These are phyloP conservation scores for Cladophialophora psammophila DNA, from an alignment of 2,329 filamentous ascomycete species.

Conservation along the genomic window DNA sequence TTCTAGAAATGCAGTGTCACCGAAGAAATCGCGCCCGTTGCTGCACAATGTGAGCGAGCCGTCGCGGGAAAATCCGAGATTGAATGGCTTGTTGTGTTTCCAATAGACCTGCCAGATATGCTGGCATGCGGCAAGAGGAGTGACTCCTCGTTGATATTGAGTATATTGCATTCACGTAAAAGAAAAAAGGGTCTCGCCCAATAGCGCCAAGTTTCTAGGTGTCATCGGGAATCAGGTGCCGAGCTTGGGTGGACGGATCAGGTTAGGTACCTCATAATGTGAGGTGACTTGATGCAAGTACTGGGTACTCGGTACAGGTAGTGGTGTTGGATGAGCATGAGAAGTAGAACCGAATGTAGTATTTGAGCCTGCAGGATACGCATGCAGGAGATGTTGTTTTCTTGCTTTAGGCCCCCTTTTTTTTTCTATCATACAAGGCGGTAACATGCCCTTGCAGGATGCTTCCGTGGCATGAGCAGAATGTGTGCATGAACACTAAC, in stretches of 20 bases:
- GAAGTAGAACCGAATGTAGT: neutral
- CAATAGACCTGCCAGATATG: conserved; percentile 6
- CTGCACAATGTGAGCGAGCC: conserved; percentile 10
- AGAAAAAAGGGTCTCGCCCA: neutral
- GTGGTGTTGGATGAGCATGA: neutral
- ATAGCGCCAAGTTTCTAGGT: neutral
- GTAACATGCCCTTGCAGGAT: conserved; percentile 9
- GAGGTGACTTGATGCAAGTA: no score
- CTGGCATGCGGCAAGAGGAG: conserved; percentile 3
- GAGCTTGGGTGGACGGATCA: neutral
- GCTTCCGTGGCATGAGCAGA: conserved; percentile 6
- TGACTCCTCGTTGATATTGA: neutral
- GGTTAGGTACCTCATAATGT: neutral
- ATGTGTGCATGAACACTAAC: conserved; percentile 12
- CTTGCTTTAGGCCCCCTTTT: neutral
- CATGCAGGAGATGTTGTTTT: conserved; percentile 18
- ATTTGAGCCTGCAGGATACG: conserved; percentile 4
- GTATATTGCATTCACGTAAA: conserved; percentile 3
- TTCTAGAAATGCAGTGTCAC: conserved; percentile 15
- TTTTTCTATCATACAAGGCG: neutral
- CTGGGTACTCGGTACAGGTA: neutral
- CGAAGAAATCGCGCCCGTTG: conserved; percentile 1
- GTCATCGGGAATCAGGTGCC: neutral
- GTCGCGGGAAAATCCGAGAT: conserved; percentile 28
- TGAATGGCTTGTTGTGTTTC: conserved; percentile 17